These are phyloP conservation scores for Orbilia blumenaviensis DNA, from an alignment of 2,329 filamentous ascomycete species.

Conservation along the genomic window DNA sequence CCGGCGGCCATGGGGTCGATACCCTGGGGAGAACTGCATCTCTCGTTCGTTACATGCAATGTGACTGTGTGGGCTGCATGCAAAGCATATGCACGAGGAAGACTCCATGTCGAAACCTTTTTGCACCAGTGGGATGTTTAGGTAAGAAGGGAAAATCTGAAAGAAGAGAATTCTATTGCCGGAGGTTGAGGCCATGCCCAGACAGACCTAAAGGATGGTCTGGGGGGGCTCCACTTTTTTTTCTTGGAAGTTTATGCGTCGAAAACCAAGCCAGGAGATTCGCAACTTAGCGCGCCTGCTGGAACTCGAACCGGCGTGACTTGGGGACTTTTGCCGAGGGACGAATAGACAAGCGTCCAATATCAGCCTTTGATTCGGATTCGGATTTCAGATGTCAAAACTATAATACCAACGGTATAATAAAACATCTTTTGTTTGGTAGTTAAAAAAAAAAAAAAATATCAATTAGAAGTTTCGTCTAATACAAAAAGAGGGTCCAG, in stretches of 20 bases:
- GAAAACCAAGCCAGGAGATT: conserved; percentile 48
- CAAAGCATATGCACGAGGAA: conserved; percentile 54
- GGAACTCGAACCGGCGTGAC: conserved; percentile 48
- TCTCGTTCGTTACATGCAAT: conserved; percentile 54
- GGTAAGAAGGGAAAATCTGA: conserved; percentile 37
- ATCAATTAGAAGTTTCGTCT: no score
- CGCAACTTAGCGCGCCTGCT: conserved; percentile 54
- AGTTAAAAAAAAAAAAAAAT: no score
- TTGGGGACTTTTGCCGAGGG: conserved; percentile 47
- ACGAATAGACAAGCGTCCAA: conserved; percentile 1
- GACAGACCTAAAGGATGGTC: conserved; percentile 34
- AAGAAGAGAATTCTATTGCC: conserved; percentile 41
- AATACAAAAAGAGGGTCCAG: no score
- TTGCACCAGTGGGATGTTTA: conserved; percentile 52
- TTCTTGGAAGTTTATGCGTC: conserved; percentile 54
- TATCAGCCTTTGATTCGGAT: conserved; percentile 21
- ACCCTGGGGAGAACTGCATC: conserved; percentile 52
- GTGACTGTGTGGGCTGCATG: conserved; percentile 54
- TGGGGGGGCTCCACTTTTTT: conserved; percentile 42
- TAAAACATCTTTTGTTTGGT: no score
- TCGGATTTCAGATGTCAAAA: neutral
- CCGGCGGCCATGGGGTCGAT: conserved; percentile 50
- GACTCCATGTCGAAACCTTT: conserved; percentile 46
- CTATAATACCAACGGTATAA: no score
- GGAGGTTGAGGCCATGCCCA: conserved; percentile 36